Evolutionary conservation across 148 eudicot genomes (phyloP).

Genomic region (Nepenthes gracilis): DNA sequence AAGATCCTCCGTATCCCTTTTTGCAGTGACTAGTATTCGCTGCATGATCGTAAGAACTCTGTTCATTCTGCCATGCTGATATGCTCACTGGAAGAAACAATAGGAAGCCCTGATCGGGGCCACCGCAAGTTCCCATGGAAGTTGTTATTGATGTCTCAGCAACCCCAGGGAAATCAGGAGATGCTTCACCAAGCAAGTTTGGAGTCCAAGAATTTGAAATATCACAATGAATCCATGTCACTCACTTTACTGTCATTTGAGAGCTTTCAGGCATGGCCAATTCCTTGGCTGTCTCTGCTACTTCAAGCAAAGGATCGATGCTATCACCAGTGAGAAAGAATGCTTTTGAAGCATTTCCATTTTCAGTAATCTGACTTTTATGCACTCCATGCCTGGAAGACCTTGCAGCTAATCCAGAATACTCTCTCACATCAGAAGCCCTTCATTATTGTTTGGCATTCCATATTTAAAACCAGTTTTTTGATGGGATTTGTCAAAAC

Average conservation of each 20-base stretch:
- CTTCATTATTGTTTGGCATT: constrained; percentile 54
- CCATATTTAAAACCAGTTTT: constrained; percentile 41
- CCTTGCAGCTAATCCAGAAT: constrained; percentile 67
- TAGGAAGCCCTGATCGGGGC: constrained; percentile 24
- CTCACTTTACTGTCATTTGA: constrained; percentile 53
- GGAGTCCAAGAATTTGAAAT: constrained; percentile 31
- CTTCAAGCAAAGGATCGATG: constrained; percentile 22
- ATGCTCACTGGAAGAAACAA: constrained; percentile 42
- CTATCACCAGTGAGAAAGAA: constrained; percentile 19
- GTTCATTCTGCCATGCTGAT: constrained; percentile 59
- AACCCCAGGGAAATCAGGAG: constrained; percentile 9
- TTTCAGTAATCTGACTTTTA: constrained; percentile 21
- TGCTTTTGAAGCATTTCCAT: constrained; percentile 36
- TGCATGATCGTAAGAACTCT: constrained; percentile 63
- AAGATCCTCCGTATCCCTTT: constrained; percentile 88
- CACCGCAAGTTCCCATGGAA: constrained; percentile 20
- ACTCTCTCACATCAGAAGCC: constrained; percentile 69
- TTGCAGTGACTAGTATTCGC: constrained; percentile 63
- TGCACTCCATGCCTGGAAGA: constrained; percentile 35
- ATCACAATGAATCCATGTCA: constrained; percentile 44
- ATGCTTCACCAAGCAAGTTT: constrained; percentile 27
- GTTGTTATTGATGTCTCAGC: constrained; percentile 29
- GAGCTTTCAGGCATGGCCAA: constrained; percentile 36
- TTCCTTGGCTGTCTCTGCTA: constrained; percentile 14
- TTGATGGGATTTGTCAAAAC: constrained; percentile 51